Evolutionary conservation across 768 basidiomycete species (phyloP).

Genomic region (Mrakia blollopis): DNA sequence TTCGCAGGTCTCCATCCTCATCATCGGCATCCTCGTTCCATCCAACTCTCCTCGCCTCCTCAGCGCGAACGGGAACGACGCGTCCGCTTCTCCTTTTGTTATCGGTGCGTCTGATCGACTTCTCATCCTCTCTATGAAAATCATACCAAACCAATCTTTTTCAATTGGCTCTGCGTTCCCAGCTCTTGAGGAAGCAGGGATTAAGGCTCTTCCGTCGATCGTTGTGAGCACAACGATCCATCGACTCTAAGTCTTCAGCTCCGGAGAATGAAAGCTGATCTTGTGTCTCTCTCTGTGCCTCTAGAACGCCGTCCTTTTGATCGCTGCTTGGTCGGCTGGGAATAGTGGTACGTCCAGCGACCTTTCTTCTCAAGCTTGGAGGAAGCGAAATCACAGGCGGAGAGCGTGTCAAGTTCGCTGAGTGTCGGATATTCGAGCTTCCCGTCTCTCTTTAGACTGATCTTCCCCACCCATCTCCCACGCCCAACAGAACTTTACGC

Average conservation of each 20-base stretch:
- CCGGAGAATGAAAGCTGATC: too few species aligned
- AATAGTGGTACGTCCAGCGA: slow-evolving; percentile 43
- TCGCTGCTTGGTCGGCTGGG: slow-evolving; percentile 46
- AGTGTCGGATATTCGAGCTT: too few species aligned
- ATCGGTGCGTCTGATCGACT: slow-evolving; percentile 33
- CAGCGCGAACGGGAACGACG: slow-evolving; percentile 32
- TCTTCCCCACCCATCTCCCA: too few species aligned
- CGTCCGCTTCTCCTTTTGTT: slow-evolving; percentile 22
- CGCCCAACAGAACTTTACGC: neutral
- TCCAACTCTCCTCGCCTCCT: slow-evolving; percentile 36
- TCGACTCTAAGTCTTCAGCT: neutral
- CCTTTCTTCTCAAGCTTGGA: too few species aligned
- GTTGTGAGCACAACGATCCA: slow-evolving; percentile 23
- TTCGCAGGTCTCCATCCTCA: slow-evolving; percentile 34
- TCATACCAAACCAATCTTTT: too few species aligned
- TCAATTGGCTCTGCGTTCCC: too few species aligned
- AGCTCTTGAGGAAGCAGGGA: slow-evolving; percentile 42
- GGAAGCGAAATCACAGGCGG: too few species aligned
- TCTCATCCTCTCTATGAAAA: too few species aligned
- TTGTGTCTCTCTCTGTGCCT: neutral
- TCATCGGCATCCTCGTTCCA: slow-evolving; percentile 43
- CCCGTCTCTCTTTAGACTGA: too few species aligned
- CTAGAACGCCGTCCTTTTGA: slow-evolving; percentile 42
- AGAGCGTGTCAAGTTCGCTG: too few species aligned
- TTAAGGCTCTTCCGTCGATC: slow-evolving; percentile 43